Evolutionary conservation across 805 yeast genomes (phyloP).

Genomic region (Candida montana): DNA sequence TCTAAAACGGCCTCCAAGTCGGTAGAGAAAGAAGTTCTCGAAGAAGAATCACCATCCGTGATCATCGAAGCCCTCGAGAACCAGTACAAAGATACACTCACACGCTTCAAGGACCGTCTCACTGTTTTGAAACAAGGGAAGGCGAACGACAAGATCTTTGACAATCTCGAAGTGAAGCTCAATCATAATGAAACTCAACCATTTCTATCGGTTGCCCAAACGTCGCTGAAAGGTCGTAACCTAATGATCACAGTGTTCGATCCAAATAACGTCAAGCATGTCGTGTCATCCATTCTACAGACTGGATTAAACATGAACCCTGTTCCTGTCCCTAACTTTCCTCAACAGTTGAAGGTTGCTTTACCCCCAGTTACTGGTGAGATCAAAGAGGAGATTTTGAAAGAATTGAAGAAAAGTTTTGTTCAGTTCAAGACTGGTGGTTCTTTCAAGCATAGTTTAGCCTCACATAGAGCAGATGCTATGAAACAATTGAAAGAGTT

Average conservation of each 20-base stretch:
- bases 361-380: conserved; percentile 74
- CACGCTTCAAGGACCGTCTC: conserved; percentile 47
- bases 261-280: conserved; percentile 63
- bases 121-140: conserved; percentile 66
- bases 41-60: conserved; percentile 11
- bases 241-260: conserved; percentile 83
- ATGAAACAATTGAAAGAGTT: conserved; percentile 49
- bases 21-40: conserved; percentile 8
- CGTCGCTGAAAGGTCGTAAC: conserved; percentile 61
- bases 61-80: conserved; percentile 15
- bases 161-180: conserved; percentile 46
- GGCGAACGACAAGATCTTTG: conserved; percentile 62
- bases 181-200: conserved; percentile 40
- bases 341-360: conserved; percentile 66
- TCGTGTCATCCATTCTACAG: conserved; percentile 65
- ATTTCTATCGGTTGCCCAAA: conserved; percentile 65
- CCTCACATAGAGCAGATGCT: conserved; percentile 52
- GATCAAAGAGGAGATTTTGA: conserved; percentile 47
- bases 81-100: conserved; percentile 42
- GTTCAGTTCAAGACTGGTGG: conserved; percentile 57
- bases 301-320: conserved; percentile 75
- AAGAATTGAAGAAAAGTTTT: conserved; percentile 57
- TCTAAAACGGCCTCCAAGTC: not conserved
- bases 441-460: conserved; percentile 41
- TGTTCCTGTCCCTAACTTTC: conserved; percentile 64